Percentiles rank a stretch among this genome's conserved stretches.
Evolutionary conservation across 352 stramenopile species (phyloP).

Genomic region (Blastocystis sp.): DNA sequence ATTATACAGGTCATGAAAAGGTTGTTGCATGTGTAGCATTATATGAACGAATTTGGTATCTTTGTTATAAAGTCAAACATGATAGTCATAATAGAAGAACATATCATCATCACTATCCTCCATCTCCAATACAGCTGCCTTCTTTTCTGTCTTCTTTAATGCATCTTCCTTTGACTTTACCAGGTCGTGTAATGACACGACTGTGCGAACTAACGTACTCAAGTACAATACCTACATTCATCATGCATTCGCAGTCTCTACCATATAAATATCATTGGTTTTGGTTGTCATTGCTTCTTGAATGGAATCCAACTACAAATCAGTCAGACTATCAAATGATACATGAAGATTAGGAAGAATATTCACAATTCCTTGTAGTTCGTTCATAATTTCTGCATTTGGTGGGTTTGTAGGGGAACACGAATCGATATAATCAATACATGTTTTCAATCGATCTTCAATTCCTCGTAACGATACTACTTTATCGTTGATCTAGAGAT

Average conservation of each 20-base stretch:
- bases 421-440: conserved; percentile 52
- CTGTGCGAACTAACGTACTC: conserved; percentile 22
- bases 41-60: conserved; percentile 15
- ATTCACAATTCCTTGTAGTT: conserved; percentile 45
- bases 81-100: conserved; percentile 13
- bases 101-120: not conserved
- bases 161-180: conserved; percentile 47
- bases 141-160: conserved; percentile 38
- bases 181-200: conserved; percentile 55
- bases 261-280: conserved; percentile 61
- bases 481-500: conserved; percentile 58
- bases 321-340: not conserved
- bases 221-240: conserved; percentile 58
- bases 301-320: conserved; percentile 36
- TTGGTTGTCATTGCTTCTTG: conserved; percentile 49
- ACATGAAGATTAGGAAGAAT: conserved; percentile 56
- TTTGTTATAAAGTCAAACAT: conserved; percentile 56
- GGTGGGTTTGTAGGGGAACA: not conserved
- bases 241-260: not conserved
- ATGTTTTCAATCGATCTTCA: conserved; percentile 44
- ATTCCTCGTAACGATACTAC: conserved; percentile 52
- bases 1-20: conserved; percentile 62
- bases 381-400: conserved; percentile 53
- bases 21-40: conserved; percentile 33
- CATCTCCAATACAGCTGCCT: not conserved